Conservation (phyloP, 306 rosid species). For the Sphenostylis stenocarpa region DNA sequence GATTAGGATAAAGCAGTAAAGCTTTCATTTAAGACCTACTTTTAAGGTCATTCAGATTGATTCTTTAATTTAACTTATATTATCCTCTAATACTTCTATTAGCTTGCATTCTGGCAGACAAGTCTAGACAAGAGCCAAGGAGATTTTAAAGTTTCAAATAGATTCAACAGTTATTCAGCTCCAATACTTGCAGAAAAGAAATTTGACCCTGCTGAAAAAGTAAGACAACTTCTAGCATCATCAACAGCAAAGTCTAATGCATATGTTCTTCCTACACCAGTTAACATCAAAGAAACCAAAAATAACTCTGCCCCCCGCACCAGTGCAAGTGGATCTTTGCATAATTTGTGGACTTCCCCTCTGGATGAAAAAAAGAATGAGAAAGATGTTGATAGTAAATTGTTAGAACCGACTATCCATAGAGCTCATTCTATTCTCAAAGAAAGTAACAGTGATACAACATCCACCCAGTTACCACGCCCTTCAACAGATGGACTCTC, state of each 20-base stretch:
- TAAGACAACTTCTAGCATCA: slow-evolving; percentile 50
- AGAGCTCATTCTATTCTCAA: slow-evolving; percentile 49
- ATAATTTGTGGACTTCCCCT: slow-evolving; percentile 75
- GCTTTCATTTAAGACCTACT: slow-evolving; percentile 19
- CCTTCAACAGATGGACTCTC: slow-evolving; percentile 60
- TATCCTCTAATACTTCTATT: slow-evolving; percentile 27
- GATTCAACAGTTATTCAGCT: slow-evolving; percentile 76
- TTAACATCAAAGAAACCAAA: slow-evolving; percentile 54
- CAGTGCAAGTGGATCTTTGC: slow-evolving; percentile 55
- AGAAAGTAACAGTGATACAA: slow-evolving; percentile 56
- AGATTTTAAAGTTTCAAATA: slow-evolving; percentile 51
- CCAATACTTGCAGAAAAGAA: slow-evolving; percentile 77
- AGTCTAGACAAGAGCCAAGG: slow-evolving; percentile 57
- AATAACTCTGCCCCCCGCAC: slow-evolving; percentile 45
- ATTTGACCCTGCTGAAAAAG: slow-evolving; percentile 84
- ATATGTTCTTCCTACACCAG: slow-evolving; percentile 85
- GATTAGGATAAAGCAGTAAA: not conserved
- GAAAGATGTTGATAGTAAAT: slow-evolving; percentile 50
- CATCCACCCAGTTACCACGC: slow-evolving; percentile 60
- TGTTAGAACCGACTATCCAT: slow-evolving; percentile 41
- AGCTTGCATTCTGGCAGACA: slow-evolving; percentile 47
- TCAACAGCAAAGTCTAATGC: slow-evolving; percentile 58
- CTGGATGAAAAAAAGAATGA: slow-evolving; percentile 66
- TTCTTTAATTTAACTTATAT: slow-evolving; percentile 13
- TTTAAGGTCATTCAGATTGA: slow-evolving; percentile 1